phyloP scores from a whole-genome alignment of 441 rosid species.

The Populus hybrid region DNA sequence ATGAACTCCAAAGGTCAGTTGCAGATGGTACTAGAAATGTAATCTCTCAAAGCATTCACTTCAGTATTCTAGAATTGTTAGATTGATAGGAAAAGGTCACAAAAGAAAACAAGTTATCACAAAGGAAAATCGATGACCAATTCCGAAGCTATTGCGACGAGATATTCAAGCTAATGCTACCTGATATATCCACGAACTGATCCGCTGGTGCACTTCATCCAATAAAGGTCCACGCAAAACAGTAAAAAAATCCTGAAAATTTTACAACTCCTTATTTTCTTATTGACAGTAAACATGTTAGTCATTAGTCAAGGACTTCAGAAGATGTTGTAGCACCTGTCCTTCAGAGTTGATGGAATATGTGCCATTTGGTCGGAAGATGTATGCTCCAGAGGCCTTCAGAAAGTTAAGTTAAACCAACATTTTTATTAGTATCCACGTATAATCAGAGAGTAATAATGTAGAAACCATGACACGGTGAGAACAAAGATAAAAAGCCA shows the following conservation, averaged over 20 bases:
- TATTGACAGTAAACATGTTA: conserved; percentile 7
- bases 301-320: conserved; percentile 29
- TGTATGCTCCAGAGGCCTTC: conserved; percentile 89
- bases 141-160: neutral
- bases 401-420: conserved; percentile 13
- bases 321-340: conserved; percentile 36
- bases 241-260: conserved; percentile 62
- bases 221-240: conserved; percentile 69
- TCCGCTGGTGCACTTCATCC: conserved; percentile 83
- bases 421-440: neutral
- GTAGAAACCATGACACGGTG: neutral
- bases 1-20: conserved; percentile 11
- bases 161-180: conserved; percentile 26
- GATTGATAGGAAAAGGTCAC: neutral
- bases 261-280: conserved; percentile 13
- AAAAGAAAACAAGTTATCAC: neutral
- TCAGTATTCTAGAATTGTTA: neutral
- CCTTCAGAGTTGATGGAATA: conserved; percentile 50
- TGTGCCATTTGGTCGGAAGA: conserved; percentile 93
- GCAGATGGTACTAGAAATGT: conserved; percentile 12
- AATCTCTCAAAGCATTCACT: neutral
- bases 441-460: conserved; percentile 13
- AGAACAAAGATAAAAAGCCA: neutral
- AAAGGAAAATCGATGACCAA: conserved; percentile 6
- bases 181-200: conserved; percentile 93